Percentiles rank a stretch among this genome's conserved stretches.
These are phyloP conservation scores for Fonsecaea pedrosoi DNA, from an alignment of 2,329 filamentous ascomycete species.

Conservation along the genomic window DNA sequence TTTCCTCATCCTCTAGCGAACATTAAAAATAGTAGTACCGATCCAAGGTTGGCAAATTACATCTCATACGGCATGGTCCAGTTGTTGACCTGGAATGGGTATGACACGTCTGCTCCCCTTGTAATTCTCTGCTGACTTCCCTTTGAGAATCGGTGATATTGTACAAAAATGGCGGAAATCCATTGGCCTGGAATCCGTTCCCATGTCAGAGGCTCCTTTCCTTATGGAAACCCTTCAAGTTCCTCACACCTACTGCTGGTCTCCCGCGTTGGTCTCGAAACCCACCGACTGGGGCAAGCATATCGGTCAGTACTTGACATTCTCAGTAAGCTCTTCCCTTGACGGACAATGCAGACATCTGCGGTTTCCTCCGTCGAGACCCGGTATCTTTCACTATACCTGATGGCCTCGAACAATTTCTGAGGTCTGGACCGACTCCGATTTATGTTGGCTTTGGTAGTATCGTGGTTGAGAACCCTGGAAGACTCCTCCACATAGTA, in stretches of 20 bases:
- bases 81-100: slow-evolving; percentile 58
- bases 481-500: slow-evolving; percentile 53
- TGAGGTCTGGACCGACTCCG: slow-evolving; percentile 56
- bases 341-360: slow-evolving; percentile 44
- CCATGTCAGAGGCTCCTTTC: slow-evolving; percentile 47
- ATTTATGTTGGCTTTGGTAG: slow-evolving; percentile 65
- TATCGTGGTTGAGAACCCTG: slow-evolving; percentile 61
- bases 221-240: slow-evolving; percentile 48
- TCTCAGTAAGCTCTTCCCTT: slow-evolving; percentile 1
- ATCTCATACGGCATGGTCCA: slow-evolving; percentile 58
- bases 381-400: slow-evolving; percentile 50
- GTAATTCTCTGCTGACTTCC: slow-evolving; percentile 4
- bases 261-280: slow-evolving; percentile 50
- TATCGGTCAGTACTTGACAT: slow-evolving; percentile 42
- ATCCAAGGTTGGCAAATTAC: slow-evolving; percentile 48
- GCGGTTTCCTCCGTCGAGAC: slow-evolving; percentile 56
- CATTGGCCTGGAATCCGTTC: slow-evolving; percentile 51
- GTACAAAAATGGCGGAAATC: slow-evolving; percentile 53
- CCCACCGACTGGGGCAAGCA: slow-evolving; percentile 50
- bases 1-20: slow-evolving; percentile 61
- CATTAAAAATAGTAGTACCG: slow-evolving; percentile 48
- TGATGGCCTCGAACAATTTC: slow-evolving; percentile 51
- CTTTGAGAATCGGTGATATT: slow-evolving; percentile 51
- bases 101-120: slow-evolving; percentile 37
- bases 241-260: slow-evolving; percentile 57